Conservation (phyloP, 2,329 filamentous ascomycete species). For the Didymella arachidicola region DNA sequence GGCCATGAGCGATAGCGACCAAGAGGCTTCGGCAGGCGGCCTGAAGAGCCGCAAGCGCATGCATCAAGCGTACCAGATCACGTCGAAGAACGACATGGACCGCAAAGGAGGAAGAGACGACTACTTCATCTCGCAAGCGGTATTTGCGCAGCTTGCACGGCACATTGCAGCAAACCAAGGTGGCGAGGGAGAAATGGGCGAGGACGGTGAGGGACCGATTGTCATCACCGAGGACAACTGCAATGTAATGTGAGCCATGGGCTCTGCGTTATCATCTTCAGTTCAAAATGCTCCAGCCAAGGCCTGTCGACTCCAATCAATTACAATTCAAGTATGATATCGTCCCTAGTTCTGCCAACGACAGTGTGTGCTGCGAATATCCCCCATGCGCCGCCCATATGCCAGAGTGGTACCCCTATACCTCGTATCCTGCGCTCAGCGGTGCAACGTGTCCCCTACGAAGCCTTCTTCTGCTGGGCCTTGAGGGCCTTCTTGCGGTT, state of each 20-base stretch:
- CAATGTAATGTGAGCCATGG: constrained; percentile 34
- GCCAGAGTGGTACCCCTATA: constrained; percentile 16
- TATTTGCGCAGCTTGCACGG: constrained; percentile 50
- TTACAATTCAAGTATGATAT: constrained; percentile 15
- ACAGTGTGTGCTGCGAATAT: constrained; percentile 4
- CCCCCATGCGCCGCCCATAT: constrained; percentile 20
- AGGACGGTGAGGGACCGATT: constrained; percentile 34
- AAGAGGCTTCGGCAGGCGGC: constrained; percentile 54
- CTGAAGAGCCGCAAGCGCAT: constrained; percentile 66
- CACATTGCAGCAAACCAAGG: constrained; percentile 40
- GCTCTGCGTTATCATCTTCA: background rate
- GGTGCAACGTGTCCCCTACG: constrained; percentile 29
- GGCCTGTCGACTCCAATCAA: constrained; percentile 1
- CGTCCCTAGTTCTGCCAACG: constrained; percentile 8
- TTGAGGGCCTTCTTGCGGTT: constrained; percentile 98
- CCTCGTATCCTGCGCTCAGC: background rate
- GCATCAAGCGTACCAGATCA: constrained; percentile 68
- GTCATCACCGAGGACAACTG: constrained; percentile 46
- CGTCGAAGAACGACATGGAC: constrained; percentile 67
- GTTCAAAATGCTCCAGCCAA: background rate
- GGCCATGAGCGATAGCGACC: constrained; percentile 45
- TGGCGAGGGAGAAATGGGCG: constrained; percentile 26
- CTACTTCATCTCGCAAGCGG: constrained; percentile 60
- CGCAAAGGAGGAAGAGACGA: constrained; percentile 66
- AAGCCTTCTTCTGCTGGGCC: constrained; percentile 88